Conservation (phyloP, 2,329 filamentous ascomycete species). For the Grosmannia clavigera region DNA sequence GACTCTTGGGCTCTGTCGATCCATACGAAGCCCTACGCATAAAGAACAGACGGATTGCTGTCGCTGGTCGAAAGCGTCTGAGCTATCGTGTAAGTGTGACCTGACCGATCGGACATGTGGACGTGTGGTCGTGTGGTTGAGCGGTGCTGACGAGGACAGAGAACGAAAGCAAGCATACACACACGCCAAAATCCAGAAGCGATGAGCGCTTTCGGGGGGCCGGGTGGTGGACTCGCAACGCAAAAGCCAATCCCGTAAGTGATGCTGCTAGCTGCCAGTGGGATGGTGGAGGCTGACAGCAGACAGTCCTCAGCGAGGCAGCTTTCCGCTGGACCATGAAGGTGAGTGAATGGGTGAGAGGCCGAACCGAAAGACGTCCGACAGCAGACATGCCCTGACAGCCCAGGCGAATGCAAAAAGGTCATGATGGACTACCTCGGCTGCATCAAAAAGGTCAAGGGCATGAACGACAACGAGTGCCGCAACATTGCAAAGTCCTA, state of each 20-base stretch:
- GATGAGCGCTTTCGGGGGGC: slow-evolving; percentile 18
- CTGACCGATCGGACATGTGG: too few relatives aligned
- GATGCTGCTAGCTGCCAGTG: neutral
- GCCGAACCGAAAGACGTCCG: neutral
- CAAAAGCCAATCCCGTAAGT: slow-evolving; percentile 23
- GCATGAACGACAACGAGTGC: slow-evolving; percentile 78
- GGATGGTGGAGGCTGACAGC: neutral
- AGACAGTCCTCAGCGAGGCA: slow-evolving; percentile 74
- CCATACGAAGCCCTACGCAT: neutral
- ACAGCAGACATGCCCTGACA: neutral
- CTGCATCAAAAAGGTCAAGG: slow-evolving; percentile 74
- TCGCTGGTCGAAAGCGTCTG: neutral
- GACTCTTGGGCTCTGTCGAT: neutral
- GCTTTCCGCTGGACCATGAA: slow-evolving; percentile 93
- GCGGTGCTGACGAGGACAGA: neutral
- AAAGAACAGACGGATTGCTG: neutral
- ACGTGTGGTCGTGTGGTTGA: too few relatives aligned
- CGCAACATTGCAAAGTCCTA: slow-evolving; percentile 79
- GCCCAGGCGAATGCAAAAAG: slow-evolving; percentile 79
- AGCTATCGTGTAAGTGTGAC: neutral
- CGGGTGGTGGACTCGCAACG: slow-evolving; percentile 14
- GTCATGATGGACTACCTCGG: slow-evolving; percentile 76
- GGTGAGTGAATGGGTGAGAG: slow-evolving; percentile 26
- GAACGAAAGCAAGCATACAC: neutral
- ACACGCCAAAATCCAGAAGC: neutral